These are phyloP conservation scores for Gillenia trifoliata DNA, from an alignment of 306 rosid species.

Conservation along the genomic window DNA sequence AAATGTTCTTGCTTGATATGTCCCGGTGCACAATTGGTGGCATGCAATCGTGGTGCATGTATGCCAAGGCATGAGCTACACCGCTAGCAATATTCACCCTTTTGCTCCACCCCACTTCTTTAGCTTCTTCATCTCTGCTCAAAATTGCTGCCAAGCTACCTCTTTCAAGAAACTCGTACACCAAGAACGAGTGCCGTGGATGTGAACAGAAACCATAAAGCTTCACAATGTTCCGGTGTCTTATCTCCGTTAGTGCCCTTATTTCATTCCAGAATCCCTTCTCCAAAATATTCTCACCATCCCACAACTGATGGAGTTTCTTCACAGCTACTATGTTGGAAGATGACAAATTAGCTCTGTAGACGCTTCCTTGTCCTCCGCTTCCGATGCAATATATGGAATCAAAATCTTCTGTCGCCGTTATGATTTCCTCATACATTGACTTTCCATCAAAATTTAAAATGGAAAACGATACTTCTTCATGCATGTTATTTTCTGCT, in stretches of 20 bases:
- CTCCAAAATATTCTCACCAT: not conserved
- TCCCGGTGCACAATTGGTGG: constrained; percentile 15
- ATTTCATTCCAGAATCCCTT: constrained; percentile 10
- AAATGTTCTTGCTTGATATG: constrained; percentile 19
- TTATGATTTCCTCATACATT: constrained; percentile 5
- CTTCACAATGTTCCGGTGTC: constrained; percentile 20
- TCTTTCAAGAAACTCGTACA: constrained; percentile 14
- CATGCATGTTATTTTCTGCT: not conserved
- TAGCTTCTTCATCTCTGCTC: constrained; percentile 6
- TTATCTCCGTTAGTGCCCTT: not conserved
- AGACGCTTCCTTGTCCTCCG: constrained; percentile 15
- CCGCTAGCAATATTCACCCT: constrained; percentile 8
- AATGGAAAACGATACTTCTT: not conserved
- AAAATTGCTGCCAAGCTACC: not conserved
- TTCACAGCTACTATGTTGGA: not conserved
- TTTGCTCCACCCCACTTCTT: constrained; percentile 1
- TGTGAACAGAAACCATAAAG: constrained; percentile 7
- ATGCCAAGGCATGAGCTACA: constrained; percentile 12
- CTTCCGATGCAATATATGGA: not conserved
- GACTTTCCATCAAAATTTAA: constrained; percentile 6
- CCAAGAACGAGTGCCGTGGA: not conserved
- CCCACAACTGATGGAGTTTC: not conserved
- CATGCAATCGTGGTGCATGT: constrained; percentile 21
- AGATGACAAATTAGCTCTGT: not conserved
- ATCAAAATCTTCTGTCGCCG: constrained; percentile 5